Evolutionary conservation across 2,329 filamentous ascomycete species (phyloP), one percentile per base, ranked within the genome.

Genomic region (Beauveria medogensis): DNA sequence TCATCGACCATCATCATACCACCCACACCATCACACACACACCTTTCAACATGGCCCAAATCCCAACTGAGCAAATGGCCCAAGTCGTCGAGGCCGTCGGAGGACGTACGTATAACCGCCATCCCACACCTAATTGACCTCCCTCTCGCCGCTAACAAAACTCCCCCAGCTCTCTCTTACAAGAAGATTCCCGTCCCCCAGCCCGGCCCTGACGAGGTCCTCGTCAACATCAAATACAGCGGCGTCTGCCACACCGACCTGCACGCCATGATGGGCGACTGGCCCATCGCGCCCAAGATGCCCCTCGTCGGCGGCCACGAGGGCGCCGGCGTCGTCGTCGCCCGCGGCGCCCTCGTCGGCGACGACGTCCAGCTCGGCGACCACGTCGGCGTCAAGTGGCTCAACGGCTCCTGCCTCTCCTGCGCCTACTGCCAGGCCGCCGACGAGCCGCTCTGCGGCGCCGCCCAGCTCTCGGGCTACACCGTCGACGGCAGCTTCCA

Each of bases 401-500:
- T 97, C 70, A 94, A 96, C 75, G 90, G 91, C 65, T 88, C 89
- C 52, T 97, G 93, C 76, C 80, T 96, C 64, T 75, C 81, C 65
- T 97, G 92, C 78, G 82, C 85, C 67, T 96, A 90, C 82, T 97
- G 92, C 79, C 86, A 88, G 71, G 82, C 86, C 67, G 75, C 84
- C 53, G 89, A 96, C 67, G 92, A 97, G 78, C 88, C 91, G 3
- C 86, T 96, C 6, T 97, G 93, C 78, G 74, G 82, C 18, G 79
- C 89, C 63, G 85, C 90, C 28, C 77, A 82, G 41, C 83, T 96
- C 46, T 95, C 91, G 1, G 93, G 93, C 61, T 96, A 95, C 82
- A 95, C 91, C 5, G 91, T 96, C 71, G 90, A 96, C 72, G 92
- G 92, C 37, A 87, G 87, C 47, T 97, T 97, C 83, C 92, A 97